Evolutionary conservation across 805 yeast species (phyloP), one percentile per base, ranked within the genome.

Genomic region (Wickerhamomyces strasburgensis): DNA sequence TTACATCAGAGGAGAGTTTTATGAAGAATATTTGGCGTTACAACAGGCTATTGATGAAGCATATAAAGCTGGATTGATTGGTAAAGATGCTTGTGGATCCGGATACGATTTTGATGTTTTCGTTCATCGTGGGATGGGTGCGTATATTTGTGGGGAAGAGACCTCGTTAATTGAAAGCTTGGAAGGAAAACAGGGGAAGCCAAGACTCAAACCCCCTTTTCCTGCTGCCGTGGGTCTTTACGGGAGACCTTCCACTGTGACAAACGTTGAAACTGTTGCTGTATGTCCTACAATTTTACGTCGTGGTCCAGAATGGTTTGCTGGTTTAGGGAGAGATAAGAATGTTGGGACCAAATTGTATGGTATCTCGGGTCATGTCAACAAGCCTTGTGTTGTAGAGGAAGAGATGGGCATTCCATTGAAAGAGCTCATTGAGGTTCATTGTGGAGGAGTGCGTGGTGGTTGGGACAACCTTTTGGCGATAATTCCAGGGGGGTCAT

Each of bases 151-250:
- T 65, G 95, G 95, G 54, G 95, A 86, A 65, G 95, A 86, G 65
- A 86, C 95, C 29, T 88, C 94, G 5, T 67, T 86, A 58, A 84
- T 86, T 57, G 95, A 86, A 67, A 80, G 89, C 4, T 68, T 86
- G 37, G 95, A 86, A 67, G 95, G 95, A 52, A 86, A 86, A 64
- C 94, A 93, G 40, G 95, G 95, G 48, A 86, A 86, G 65, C 95
- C 95, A 50, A 78, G 95, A 65, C 73, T 86, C 61, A 86, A 86
- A 77, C 95, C 95, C 26, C 95, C 95, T 47, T 86, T 86, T 75
- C 95, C 95, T 25, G 95, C 95, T 25, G 95, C 94, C 55, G 90
- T 85, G 41, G 95, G 95, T 54, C 69, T 86, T 38, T 86, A 83
- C 51, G 95, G 95, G 55, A 76, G 95, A 62, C 95, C 95, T 48